Evolutionary conservation across 176 grass and related monocot species (phyloP), one percentile per base, ranked within the genome.

Genomic region (Dendrocalamus sinicus): DNA sequence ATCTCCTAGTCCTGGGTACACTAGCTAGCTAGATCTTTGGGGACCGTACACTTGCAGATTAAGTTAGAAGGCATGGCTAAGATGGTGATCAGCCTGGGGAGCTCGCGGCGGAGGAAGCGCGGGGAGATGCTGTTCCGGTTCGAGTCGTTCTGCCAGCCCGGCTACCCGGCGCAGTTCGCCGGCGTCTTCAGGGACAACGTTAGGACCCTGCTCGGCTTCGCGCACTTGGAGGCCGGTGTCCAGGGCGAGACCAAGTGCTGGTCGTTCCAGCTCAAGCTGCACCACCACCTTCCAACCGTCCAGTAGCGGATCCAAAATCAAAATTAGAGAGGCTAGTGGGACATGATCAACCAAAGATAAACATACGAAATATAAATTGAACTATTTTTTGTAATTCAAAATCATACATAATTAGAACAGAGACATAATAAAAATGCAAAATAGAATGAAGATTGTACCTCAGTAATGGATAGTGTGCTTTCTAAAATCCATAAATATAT

Each of bases 191-290:
- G 89, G 63, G 93, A 95, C 74, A 95, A 95, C 77, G 78, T 98
- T 24, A 82, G 85, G 89, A 81, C 74, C 53, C 78, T 95, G 17
- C 84, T 95, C 8, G 81, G 84, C 55, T 92, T 88, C 28, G 90
- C 88, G 35, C 81, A 89, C 59, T 74, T 80, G 17, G 96, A 98
- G 94, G 89, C 83, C 68, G 81, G 81, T 72, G 91, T 24, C n/a
- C 91, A 90, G 62, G 91, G 88, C 1, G 90, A 91, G 67, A 76
- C 86, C 85, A 85, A 77, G 79, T 92, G 88, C 80, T 93, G 90
- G 88, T 96, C 90, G 28, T 98, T 98, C 89, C 91, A 94, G 76
- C 86, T 94, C 11, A 88, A 95, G 88, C 88, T 94, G 52, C 88
- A 85, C 75, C 90, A 74, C 78, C 93, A 94, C 83, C 91, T 91